phyloP scores from a whole-genome alignment of 345 rosid genomes.

The Mercurialis annua region DNA sequence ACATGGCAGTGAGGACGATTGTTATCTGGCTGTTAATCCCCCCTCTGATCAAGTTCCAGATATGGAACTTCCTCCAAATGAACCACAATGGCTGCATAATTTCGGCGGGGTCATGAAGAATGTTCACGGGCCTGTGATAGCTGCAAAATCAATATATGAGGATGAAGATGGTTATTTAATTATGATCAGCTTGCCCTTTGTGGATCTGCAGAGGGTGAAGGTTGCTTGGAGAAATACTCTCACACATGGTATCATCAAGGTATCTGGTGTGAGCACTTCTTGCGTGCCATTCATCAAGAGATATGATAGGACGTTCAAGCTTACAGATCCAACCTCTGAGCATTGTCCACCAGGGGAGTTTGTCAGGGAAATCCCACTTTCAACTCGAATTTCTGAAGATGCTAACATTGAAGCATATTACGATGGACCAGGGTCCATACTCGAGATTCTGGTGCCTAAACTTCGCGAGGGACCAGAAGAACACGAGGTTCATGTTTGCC shows the following conservation, averaged over 20 bases:
- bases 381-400: conserved; percentile 26
- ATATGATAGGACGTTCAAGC: conserved; percentile 29
- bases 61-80: conserved; percentile 15
- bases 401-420: conserved; percentile 27
- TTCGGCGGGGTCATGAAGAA: conserved; percentile 27
- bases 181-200: conserved; percentile 29
- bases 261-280: conserved; percentile 29
- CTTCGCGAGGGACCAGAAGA: conserved; percentile 29
- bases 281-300: conserved; percentile 26
- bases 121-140: conserved; percentile 24
- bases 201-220: conserved; percentile 28
- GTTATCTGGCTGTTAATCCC: conserved; percentile 19
- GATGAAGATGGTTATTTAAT: conserved; percentile 27
- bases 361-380: conserved; percentile 26
- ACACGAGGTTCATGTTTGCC: conserved; percentile 27
- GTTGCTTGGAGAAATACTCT: conserved; percentile 27
- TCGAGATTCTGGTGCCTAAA: conserved; percentile 29
- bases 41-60: conserved; percentile 32
- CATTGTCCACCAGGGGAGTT: conserved; percentile 32
- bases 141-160: conserved; percentile 28
- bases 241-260: conserved; percentile 22
- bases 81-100: conserved; percentile 26
- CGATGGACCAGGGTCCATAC: conserved; percentile 24
- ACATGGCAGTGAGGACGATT: conserved; percentile 35
- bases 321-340: conserved; percentile 23